Conservation (phyloP, 306 rosid genomes). For the Coriaria nepalensis region DNA sequence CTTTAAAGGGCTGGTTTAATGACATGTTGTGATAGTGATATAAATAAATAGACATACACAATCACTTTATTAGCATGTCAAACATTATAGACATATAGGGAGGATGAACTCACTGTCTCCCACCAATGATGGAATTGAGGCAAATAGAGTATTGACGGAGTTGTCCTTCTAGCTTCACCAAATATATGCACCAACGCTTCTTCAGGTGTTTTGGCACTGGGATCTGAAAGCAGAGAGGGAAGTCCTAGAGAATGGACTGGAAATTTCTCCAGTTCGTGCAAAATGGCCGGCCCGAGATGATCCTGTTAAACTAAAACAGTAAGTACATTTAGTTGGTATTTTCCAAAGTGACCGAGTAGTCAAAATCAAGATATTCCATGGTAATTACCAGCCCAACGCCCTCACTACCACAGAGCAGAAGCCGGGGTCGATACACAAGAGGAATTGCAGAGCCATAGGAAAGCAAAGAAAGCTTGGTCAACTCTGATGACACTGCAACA, state of each 20-base stretch:
- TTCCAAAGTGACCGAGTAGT: slow-evolving; percentile 13
- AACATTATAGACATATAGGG: background rate
- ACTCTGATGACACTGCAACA: slow-evolving; percentile 46
- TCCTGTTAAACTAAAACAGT: slow-evolving; percentile 99
- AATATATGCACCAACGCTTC: slow-evolving; percentile 96
- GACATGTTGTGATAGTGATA: too few relatives aligned
- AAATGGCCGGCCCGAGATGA: slow-evolving; percentile 97
- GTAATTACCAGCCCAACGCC: slow-evolving; percentile 91
- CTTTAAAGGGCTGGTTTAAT: too few relatives aligned
- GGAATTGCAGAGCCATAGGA: slow-evolving; percentile 88
- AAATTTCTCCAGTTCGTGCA: slow-evolving; percentile 93
- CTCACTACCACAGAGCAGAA: slow-evolving; percentile 82
- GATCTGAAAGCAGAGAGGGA: slow-evolving; percentile 90
- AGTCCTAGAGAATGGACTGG: slow-evolving; percentile 93
- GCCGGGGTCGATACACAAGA: slow-evolving; percentile 86
- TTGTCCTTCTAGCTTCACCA: slow-evolving; percentile 93
- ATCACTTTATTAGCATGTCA: slow-evolving; percentile 14
- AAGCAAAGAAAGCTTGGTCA: slow-evolving; percentile 77
- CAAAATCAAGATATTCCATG: slow-evolving; percentile 29
- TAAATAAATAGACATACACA: slow-evolving; percentile 1
- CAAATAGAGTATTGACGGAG: slow-evolving; percentile 86
- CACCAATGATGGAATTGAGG: slow-evolving; percentile 95
- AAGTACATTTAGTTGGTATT: slow-evolving; percentile 63
- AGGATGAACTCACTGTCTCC: slow-evolving; percentile 69
- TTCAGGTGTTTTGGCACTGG: slow-evolving; percentile 96